Evolutionary conservation across 345 rosid genomes (phyloP).

Genomic region (Brassica juncea): DNA sequence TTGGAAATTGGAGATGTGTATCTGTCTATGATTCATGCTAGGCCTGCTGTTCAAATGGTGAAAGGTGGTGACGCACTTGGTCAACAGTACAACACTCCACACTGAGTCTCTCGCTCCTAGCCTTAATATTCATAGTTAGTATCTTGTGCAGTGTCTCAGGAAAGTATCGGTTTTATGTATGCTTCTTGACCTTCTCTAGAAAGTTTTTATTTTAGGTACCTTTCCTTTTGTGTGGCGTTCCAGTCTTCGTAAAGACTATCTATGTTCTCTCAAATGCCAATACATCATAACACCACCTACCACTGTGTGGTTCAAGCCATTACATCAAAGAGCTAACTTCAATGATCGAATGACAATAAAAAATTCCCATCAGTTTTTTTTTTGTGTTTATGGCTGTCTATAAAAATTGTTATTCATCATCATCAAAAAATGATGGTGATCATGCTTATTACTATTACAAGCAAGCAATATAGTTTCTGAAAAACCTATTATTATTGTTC

Average conservation of each 20-base stretch:
- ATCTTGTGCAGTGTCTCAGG: neutral
- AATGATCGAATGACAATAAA: neutral
- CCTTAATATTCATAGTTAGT: neutral
- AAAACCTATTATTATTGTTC: neutral
- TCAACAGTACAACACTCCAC: slow-evolving; percentile 92
- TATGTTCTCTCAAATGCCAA: neutral
- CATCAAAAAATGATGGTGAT: neutral
- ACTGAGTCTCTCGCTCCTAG: slow-evolving; percentile 58
- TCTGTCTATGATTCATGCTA: slow-evolving; percentile 90
- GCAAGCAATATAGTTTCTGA: neutral
- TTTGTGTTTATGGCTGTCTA: neutral
- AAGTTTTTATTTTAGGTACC: neutral
- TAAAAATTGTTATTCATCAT: neutral
- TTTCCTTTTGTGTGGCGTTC: neutral
- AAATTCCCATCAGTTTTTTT: neutral
- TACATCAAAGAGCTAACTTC: neutral
- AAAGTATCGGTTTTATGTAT: neutral
- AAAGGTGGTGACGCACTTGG: slow-evolving; percentile 88
- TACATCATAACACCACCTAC: neutral
- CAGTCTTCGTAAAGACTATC: neutral
- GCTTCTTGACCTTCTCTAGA: neutral
- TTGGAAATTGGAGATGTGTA: slow-evolving; percentile 80
- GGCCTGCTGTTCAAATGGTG: slow-evolving; percentile 97
- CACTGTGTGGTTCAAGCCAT: neutral
- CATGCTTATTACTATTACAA: neutral